Percentiles rank a stretch among this genome's conserved stretches.
Evolutionary conservation across 192 early-diverging fungal species (phyloP).

Genomic region (Kickxella alabastrina): DNA sequence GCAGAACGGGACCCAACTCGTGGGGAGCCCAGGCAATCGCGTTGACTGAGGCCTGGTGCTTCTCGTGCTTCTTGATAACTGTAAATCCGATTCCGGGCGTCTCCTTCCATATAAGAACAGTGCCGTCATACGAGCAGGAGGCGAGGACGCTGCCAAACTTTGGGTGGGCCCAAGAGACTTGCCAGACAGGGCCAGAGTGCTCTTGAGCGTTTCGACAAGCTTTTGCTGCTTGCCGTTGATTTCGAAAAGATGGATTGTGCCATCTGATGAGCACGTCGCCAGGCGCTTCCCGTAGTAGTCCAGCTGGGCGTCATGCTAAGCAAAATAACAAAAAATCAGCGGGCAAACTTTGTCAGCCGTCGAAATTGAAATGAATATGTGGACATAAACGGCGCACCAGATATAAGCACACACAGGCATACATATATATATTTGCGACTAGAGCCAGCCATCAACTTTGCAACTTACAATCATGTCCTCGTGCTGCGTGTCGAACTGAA

Average conservation of each 20-base stretch:
- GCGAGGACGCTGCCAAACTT: conserved; percentile 95
- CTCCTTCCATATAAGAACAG: conserved; percentile 96
- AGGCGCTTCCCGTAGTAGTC: conserved; percentile 85
- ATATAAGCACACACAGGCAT: background rate
- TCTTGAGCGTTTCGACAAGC: conserved; percentile 53
- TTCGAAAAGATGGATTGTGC: conserved; percentile 90
- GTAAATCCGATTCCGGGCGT: conserved; percentile 57
- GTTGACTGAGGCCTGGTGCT: conserved; percentile 94
- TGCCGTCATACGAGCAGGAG: conserved; percentile 94
- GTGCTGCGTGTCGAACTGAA: conserved; percentile 53
- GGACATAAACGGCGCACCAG: background rate
- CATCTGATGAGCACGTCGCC: conserved; percentile 98
- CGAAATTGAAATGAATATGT: too few species aligned
- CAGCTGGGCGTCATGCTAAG: conserved; percentile 72
- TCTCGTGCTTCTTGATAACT: conserved; percentile 72
- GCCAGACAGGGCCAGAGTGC: conserved; percentile 99
- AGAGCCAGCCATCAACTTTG: too few species aligned
- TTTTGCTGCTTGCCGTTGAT: conserved; percentile 60
- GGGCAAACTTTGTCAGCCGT: too few species aligned
- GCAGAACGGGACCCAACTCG: conserved; percentile 88
- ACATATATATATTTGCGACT: too few species aligned
- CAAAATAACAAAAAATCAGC: background rate
- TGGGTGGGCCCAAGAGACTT: conserved; percentile 98
- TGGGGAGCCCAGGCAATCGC: conserved; percentile 96
- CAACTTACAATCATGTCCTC: conserved; percentile 55